Evolutionary conservation across 768 basidiomycete species (phyloP).

Genomic region (Naganishia vishniacii): DNA sequence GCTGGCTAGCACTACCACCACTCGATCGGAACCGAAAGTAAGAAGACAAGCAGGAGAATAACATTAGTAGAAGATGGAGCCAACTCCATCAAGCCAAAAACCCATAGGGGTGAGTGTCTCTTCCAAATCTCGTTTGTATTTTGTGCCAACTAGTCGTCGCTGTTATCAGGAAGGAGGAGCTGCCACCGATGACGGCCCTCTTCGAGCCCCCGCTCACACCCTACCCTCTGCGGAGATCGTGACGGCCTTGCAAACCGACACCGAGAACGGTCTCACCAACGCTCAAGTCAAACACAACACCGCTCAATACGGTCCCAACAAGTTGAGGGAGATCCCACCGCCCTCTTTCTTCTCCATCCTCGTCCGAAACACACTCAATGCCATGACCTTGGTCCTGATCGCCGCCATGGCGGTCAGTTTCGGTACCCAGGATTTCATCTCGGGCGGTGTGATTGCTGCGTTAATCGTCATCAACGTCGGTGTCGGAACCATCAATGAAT

Average conservation of each 20-base stretch:
- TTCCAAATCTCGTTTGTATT: not conserved
- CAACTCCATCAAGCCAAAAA: not conserved
- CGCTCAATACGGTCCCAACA: constrained; percentile 44
- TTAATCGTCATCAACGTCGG: constrained; percentile 47
- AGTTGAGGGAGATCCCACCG: constrained; percentile 44
- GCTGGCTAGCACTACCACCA: not conserved
- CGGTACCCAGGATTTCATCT: constrained; percentile 57
- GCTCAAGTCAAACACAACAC: constrained; percentile 34
- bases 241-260: constrained; percentile 37
- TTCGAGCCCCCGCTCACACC: constrained; percentile 35
- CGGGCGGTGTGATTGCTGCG: constrained; percentile 52
- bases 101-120: not conserved
- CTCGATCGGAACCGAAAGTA: not conserved
- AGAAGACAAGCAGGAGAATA: constrained; percentile 20
- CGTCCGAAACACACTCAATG: constrained; percentile 44
- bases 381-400: constrained; percentile 43
- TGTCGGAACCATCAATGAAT: constrained; percentile 47
- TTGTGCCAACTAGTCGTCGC: not conserved
- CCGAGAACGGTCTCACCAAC: constrained; percentile 39
- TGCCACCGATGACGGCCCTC: constrained; percentile 2
- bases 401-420: constrained; percentile 55
- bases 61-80: constrained; percentile 22
- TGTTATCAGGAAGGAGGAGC: constrained; percentile 50
- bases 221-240: constrained; percentile 39
- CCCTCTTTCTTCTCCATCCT: constrained; percentile 41